Percentiles rank a stretch among this genome's conserved stretches.
Evolutionary conservation across 805 yeast species (phyloP).

Genomic region (Kodamaea kakaduensis): DNA sequence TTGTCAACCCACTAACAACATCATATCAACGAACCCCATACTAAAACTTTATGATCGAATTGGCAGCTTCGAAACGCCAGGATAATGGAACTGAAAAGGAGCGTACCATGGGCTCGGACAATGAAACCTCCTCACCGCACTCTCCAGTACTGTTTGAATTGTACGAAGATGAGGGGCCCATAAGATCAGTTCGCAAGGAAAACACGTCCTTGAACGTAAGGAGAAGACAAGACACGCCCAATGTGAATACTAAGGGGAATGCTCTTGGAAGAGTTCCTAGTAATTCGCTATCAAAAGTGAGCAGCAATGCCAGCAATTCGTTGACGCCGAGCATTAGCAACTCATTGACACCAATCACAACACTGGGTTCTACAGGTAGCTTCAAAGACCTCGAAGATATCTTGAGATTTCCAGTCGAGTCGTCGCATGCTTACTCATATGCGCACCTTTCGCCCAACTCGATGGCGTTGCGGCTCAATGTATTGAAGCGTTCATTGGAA

Average conservation of each 20-base stretch:
- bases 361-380: constrained; percentile 1
- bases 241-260: no score
- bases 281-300: not conserved
- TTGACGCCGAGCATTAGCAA: no score
- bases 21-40: no score
- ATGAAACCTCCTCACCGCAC: constrained; percentile 4
- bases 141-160: constrained; percentile 9
- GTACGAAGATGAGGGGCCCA: constrained; percentile 9
- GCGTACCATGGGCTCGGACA: not conserved
- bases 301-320: not conserved
- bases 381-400: constrained; percentile 34
- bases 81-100: not conserved
- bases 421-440: constrained; percentile 81
- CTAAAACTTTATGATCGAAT: no score
- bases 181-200: not conserved
- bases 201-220: not conserved
- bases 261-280: not conserved
- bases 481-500: constrained; percentile 71
- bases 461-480: constrained; percentile 67
- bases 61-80: constrained; percentile 6
- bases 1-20: no score
- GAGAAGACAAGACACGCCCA: constrained; percentile 1
- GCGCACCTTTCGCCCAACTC: constrained; percentile 81
- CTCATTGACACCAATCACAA: constrained; percentile 8
- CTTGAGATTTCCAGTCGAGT: constrained; percentile 66